Conservation (phyloP, 768 basidiomycete species). For the Tephrocybe sp. region DNA sequence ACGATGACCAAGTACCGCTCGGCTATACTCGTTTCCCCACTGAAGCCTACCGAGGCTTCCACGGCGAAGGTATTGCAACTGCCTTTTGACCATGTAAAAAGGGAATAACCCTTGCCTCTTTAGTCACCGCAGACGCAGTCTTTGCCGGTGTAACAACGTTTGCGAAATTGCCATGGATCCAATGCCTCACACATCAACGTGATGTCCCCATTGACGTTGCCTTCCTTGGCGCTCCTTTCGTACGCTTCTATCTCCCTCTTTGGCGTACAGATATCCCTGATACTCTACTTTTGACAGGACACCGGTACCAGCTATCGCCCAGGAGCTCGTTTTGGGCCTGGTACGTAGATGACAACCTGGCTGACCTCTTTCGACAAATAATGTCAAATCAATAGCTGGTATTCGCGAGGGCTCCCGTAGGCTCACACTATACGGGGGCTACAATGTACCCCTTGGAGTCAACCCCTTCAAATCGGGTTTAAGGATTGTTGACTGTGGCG, state of each 20-base stretch:
- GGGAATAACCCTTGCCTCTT: too few species aligned
- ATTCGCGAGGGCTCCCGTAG: slow-evolving; percentile 79
- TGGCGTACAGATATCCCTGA: not conserved
- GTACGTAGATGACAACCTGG: too few species aligned
- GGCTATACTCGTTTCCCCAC: slow-evolving; percentile 67
- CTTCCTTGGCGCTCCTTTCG: slow-evolving; percentile 77
- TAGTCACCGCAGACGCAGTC: slow-evolving; percentile 73
- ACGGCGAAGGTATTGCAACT: slow-evolving; percentile 55
- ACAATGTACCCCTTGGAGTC: slow-evolving; percentile 70
- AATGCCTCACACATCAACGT: slow-evolving; percentile 67
- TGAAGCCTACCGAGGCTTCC: slow-evolving; percentile 55
- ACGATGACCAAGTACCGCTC: slow-evolving; percentile 55
- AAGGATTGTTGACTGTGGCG: slow-evolving; percentile 73
- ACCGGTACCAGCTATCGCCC: slow-evolving; percentile 77
- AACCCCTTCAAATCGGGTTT: slow-evolving; percentile 72
- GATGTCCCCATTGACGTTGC: slow-evolving; percentile 72
- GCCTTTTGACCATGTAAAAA: too few species aligned
- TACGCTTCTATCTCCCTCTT: slow-evolving; percentile 28
- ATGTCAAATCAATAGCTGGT: slow-evolving; percentile 39
- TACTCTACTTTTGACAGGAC: slow-evolving; percentile 36
- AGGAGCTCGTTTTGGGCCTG: slow-evolving; percentile 82
- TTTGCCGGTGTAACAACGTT: slow-evolving; percentile 86
- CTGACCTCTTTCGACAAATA: not conserved
- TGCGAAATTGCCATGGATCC: slow-evolving; percentile 82
- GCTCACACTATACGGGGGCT: slow-evolving; percentile 72